Evolutionary conservation across 805 yeast species (phyloP), one percentile per base, ranked within the genome.

Genomic region (Yamadazyma paraphyllophila): DNA sequence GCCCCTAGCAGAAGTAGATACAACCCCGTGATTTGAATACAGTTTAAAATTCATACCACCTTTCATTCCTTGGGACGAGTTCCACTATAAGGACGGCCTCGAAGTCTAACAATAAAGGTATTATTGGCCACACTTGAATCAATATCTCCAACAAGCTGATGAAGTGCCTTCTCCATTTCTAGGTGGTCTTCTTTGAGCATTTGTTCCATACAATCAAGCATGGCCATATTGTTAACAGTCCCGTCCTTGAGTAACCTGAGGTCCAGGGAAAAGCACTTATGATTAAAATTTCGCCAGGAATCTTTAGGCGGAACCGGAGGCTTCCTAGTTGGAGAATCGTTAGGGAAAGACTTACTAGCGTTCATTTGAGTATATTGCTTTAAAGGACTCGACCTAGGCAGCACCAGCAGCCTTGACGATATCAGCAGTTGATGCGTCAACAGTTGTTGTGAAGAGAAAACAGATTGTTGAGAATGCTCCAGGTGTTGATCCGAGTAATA

Each of bases 161-260:
- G 40, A 31, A 65, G 41, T 24, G 49, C 52, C 8, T 47, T 14
- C 30, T 56, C 54, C 10, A 64, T 57, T 17, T 37, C 39, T 9
- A 47, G 49, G 11, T 46, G 56, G 30, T 64, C 68, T 36, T 57
- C 57, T 1, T 30, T 7, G 11, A 56, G 39, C 65, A 64, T 62
- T 29, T 63, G 67, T 30, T 48, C 51, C 42, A 64, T 41, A 40
- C 67, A 63, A 7, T 61, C 66, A 12, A 65, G 47, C 35, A 64
- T 48, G 15, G 49, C 48, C 7, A 41, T 26, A 41, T 56, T 48
- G 38, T 55, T 52, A 7, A 43, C 37, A 14, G 39, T 39, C 24
- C 53, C 53, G 35, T 39, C 39, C 20, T 34, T 16, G 17, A 50
- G 36, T 2, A 39, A 39, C 10, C 34, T 24, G n/a, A 36, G 41